Base-by-base conservation (phyloP, 495 filamentous ascomycete genomes). In the Venustampulla echinocandica region DNA sequence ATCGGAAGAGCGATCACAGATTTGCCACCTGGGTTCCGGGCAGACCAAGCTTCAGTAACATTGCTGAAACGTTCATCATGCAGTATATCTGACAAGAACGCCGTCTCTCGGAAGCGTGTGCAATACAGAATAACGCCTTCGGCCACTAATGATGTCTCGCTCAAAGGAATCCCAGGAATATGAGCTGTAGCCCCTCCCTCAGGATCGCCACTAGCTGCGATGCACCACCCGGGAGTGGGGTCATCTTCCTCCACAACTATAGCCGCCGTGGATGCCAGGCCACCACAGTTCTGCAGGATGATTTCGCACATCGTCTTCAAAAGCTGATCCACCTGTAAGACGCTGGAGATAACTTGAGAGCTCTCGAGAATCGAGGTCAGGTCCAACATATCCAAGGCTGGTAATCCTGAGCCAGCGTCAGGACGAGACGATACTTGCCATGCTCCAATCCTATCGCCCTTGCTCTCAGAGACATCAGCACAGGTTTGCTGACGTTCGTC, bases 221-320 rank as follows among this genome's bases (percentile, higher is more conserved):
- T 80, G 35, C 77, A 81, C 77, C 85, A 92, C 15, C 75, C 76
- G 19, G 68, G 20, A 4, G 56, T 64, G 19, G 55, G 55, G 14
- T 82, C 74, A 44, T 82, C 81, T 39, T 84, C 82, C 56, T 87
- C 75, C 10, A 85, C 79, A 15, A 86, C 76, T 52, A 95, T 87
- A 14, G 82, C 84, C 20, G 82, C 84, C 11, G 85, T 76, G 25
- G 85, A 82, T 5, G 87, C 87, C 0, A 77, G 71, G 9, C 82
- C 81, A 46, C 85, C 86, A 59, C 85, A 89, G 4, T 84, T 88
- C 53, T 90, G 84, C 15, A 95, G 60, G 36, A 94, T 90, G 49
- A 94, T 88, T 58, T 90, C 82, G 42, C 85, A 85, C 85, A 95
- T 93, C 46, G 87, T 92, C 44, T 80, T 79, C 32, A 95, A 67